Percentiles rank a stretch among this genome's conserved stretches.
These are phyloP conservation scores for Emericellopsis terricola DNA, from an alignment of 495 filamentous ascomycete species.

Conservation along the genomic window DNA sequence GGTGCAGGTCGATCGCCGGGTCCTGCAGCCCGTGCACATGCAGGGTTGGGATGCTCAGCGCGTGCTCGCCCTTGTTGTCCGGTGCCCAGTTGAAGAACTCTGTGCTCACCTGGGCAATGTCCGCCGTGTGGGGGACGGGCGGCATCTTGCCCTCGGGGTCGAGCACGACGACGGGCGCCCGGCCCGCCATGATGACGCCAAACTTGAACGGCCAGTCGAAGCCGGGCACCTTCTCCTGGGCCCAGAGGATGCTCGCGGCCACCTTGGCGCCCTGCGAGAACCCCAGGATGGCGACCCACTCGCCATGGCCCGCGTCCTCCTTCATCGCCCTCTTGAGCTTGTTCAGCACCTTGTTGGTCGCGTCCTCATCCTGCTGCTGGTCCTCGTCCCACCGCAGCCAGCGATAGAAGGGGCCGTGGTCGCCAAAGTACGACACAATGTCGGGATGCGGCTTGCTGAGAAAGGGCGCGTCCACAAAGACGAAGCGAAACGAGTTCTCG, in stretches of 20 bases:
- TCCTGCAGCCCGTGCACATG: slow-evolving; percentile 47
- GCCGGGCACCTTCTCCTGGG: slow-evolving; percentile 11
- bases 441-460: slow-evolving; percentile 27
- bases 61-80: slow-evolving; percentile 3
- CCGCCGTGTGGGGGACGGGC: not conserved
- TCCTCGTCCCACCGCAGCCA: slow-evolving; percentile 38
- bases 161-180: slow-evolving; percentile 32
- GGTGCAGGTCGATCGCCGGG: slow-evolving; percentile 31
- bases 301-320: slow-evolving; percentile 24
- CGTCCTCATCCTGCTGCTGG: slow-evolving; percentile 21
- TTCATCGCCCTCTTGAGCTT: slow-evolving; percentile 20
- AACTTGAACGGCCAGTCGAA: slow-evolving; percentile 11
- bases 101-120: not conserved
- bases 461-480: slow-evolving; percentile 41
- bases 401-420: slow-evolving; percentile 36
- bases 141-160: slow-evolving; percentile 10
- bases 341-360: slow-evolving; percentile 12
- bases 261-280: slow-evolving; percentile 45
- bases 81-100: slow-evolving; percentile 2
- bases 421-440: slow-evolving; percentile 33
- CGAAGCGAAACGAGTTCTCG: slow-evolving; percentile 31
- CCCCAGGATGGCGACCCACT: slow-evolving; percentile 38
- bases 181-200: slow-evolving; percentile 34
- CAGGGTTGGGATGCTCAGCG: slow-evolving; percentile 32
- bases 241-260: slow-evolving; percentile 24